A percentile compares a stretch with the other conserved stretches of the same genome.
phyloP scores from a whole-genome alignment of 352 stramenopile species.

The Saprolegnia parasitica region DNA sequence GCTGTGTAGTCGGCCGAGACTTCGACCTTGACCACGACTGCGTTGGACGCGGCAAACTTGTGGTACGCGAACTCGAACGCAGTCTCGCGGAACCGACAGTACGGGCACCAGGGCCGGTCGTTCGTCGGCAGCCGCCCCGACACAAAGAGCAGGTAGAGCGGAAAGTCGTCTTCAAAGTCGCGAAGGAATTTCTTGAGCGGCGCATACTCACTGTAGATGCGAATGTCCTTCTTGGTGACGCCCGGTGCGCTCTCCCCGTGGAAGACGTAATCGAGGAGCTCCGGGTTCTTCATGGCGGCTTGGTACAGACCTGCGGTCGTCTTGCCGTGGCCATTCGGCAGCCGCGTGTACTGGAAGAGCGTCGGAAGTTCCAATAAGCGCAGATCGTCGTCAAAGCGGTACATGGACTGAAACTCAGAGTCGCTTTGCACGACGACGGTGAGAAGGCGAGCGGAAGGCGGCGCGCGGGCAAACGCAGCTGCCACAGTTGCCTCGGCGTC shows the following conservation, averaged over 20 bases:
- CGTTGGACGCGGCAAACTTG: conserved; percentile 50
- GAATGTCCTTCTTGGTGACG: conserved; percentile 30
- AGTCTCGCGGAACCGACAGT: conserved; percentile 71
- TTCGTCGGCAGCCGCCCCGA: conserved; percentile 59
- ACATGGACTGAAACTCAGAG: not conserved
- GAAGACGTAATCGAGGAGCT: conserved; percentile 60
- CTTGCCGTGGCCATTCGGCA: conserved; percentile 41
- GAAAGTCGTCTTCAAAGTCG: conserved; percentile 36
- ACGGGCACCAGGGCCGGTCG: conserved; percentile 74
- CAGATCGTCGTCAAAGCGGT: conserved; percentile 49
- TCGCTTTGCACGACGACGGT: not conserved
- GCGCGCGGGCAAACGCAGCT: not conserved
- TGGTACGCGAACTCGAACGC: conserved; percentile 70
- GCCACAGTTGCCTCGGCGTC: not conserved
- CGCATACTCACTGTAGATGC: conserved; percentile 38
- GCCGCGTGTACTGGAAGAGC: conserved; percentile 46
- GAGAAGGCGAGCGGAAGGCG: not conserved
- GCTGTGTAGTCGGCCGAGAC: conserved; percentile 54
- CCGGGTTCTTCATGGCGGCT: conserved; percentile 47
- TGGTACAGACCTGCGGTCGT: conserved; percentile 58
- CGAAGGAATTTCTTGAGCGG: conserved; percentile 37
- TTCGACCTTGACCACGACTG: conserved; percentile 57
- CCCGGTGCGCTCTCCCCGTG: conserved; percentile 37
- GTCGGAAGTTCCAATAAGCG: conserved; percentile 55
- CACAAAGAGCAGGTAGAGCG: conserved; percentile 63